These are phyloP conservation scores for Ustulina deusta DNA, from an alignment of 2,329 filamentous ascomycete genomes.

Conservation along the genomic window DNA sequence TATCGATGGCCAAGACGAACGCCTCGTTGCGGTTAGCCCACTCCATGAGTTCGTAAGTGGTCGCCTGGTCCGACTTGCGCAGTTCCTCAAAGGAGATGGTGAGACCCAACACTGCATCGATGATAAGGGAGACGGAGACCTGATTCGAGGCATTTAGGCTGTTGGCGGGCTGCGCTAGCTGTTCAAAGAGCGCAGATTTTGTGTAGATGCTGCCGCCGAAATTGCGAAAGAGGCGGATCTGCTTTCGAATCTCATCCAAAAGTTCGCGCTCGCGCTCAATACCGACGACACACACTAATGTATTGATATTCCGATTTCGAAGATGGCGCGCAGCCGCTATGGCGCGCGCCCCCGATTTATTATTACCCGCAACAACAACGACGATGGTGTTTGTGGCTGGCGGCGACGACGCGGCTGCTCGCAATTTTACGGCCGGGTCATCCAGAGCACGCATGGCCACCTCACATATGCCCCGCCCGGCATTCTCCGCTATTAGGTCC, in stretches of 20 bases:
- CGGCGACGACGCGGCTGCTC: conserved; percentile 53
- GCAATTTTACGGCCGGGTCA: conserved; percentile 70
- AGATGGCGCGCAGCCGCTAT: conserved; percentile 89
- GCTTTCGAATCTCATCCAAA: conserved; percentile 81
- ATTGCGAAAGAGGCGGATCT: conserved; percentile 85
- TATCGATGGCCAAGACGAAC: conserved; percentile 86
- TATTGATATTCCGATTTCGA: conserved; percentile 82
- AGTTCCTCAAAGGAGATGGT: conserved; percentile 91
- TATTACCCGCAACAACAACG: conserved; percentile 93
- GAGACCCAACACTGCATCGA: conserved; percentile 89
- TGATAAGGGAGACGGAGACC: conserved; percentile 52
- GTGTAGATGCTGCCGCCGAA: conserved; percentile 79
- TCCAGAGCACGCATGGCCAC: conserved; percentile 78
- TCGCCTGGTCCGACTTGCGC: conserved; percentile 82
- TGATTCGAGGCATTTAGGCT: conserved; percentile 47
- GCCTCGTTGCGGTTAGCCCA: conserved; percentile 93
- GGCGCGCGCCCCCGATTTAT: conserved; percentile 86
- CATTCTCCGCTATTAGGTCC: conserved; percentile 92
- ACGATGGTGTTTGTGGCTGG: conserved; percentile 61
- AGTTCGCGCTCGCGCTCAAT: conserved; percentile 85
- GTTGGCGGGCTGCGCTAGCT: conserved; percentile 62
- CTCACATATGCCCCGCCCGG: conserved; percentile 88
- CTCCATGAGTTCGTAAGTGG: conserved; percentile 88
- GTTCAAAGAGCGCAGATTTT: conserved; percentile 72
- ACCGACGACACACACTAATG: conserved; percentile 86